A percentile compares a stretch with the other conserved stretches of the same genome.
phyloP scores from a whole-genome alignment of 164 flowering plant species.

The Tetrastigma voinierianum region DNA sequence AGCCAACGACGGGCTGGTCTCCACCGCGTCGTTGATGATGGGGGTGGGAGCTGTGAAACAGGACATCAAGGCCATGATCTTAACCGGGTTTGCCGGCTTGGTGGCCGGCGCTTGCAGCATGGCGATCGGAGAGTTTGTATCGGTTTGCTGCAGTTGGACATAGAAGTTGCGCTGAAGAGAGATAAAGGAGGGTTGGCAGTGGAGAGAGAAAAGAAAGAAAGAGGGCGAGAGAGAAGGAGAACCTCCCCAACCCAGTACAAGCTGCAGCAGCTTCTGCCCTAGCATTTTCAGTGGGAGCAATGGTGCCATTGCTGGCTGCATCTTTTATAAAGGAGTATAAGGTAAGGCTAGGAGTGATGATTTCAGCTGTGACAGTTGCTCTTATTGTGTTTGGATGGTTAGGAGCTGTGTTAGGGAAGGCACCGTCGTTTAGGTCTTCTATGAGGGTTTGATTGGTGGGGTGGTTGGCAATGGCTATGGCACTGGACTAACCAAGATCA shows the following conservation, averaged over 20 bases:
- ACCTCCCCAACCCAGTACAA: neutral
- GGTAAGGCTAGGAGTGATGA: constrained; percentile 1
- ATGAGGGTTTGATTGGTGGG: constrained; percentile 2
- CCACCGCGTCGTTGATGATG: constrained; percentile 6
- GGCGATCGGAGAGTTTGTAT: constrained; percentile 6
- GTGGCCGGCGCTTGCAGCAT: constrained; percentile 3
- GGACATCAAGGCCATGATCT: neutral
- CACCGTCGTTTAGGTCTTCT: neutral
- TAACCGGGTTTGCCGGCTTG: neutral
- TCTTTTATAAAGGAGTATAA: neutral
- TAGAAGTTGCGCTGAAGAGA: neutral
- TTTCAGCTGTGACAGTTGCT: neutral
- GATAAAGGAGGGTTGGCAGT: too few relatives aligned
- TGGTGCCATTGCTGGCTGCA: constrained; percentile 3
- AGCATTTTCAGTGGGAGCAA: constrained; percentile 1
- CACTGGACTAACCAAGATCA: constrained; percentile 3
- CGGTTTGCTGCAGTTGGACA: neutral
- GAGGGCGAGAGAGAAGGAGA: neutral
- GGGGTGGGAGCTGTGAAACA: neutral
- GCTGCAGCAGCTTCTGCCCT: constrained; percentile 8
- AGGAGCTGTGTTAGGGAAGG: constrained; percentile 4
- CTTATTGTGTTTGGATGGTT: constrained; percentile 1
- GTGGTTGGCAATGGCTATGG: constrained; percentile 5
- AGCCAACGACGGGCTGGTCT: neutral
- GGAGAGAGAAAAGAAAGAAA: neutral